Percentiles rank a stretch among this genome's conserved stretches.
phyloP scores from a whole-genome alignment of 805 yeast genomes.

The Wickerhamomyces subpelliculosus region DNA sequence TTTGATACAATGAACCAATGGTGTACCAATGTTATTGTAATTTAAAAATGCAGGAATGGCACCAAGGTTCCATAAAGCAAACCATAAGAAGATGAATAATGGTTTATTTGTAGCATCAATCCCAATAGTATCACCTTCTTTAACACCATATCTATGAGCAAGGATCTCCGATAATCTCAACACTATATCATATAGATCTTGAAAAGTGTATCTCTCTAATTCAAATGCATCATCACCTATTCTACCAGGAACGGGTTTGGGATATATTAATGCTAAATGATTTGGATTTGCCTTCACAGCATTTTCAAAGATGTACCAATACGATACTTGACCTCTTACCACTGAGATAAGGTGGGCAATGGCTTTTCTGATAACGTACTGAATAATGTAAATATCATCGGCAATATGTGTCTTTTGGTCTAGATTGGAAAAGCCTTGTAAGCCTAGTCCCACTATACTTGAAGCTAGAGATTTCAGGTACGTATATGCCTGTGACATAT shows the following conservation, averaged over 20 bases:
- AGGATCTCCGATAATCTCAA: constrained; percentile 62
- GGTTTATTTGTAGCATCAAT: constrained; percentile 80
- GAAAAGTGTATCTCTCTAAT: constrained; percentile 60
- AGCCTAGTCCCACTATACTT: neutral
- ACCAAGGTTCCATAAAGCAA: constrained; percentile 86
- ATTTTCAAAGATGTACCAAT: constrained; percentile 65
- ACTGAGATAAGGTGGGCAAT: constrained; percentile 30
- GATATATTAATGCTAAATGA: constrained; percentile 55
- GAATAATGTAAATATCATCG: constrained; percentile 50
- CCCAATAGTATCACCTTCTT: constrained; percentile 63
- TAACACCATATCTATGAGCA: constrained; percentile 53
- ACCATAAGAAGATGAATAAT: constrained; percentile 70
- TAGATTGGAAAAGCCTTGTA: constrained; percentile 33
- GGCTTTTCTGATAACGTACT: constrained; percentile 34
- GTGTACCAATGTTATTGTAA: constrained; percentile 65
- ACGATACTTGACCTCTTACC: constrained; percentile 33
- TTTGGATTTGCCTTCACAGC: constrained; percentile 43
- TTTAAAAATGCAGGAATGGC: constrained; percentile 85
- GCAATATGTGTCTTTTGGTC: constrained; percentile 38
- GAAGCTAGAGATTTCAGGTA: neutral
- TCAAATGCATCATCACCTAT: constrained; percentile 49
- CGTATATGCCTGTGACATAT: neutral
- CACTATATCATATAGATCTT: constrained; percentile 58
- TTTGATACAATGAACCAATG: constrained; percentile 74
- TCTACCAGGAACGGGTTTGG: constrained; percentile 27